phyloP scores from a whole-genome alignment of 345 rosid genomes.

The Linum trigynum region DNA sequence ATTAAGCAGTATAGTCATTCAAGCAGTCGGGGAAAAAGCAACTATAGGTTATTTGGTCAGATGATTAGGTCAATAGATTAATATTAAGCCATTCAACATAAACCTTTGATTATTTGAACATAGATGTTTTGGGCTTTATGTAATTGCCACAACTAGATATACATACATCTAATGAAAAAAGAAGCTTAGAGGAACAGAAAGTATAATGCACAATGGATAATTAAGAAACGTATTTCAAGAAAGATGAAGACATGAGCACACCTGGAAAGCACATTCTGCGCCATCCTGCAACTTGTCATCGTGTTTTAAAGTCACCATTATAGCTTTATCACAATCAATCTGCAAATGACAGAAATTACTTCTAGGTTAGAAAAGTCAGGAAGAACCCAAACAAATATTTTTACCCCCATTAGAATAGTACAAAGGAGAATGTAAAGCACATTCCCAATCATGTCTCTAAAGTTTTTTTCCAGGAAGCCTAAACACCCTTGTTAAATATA shows the following conservation, averaged over 20 bases:
- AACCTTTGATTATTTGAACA: not conserved
- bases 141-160: not conserved
- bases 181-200: not conserved
- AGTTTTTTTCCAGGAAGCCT: no score
- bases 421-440: no score
- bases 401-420: no score
- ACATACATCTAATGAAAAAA: not conserved
- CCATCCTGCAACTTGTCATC: constrained; percentile 96
- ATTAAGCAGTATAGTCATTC: no score
- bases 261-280: constrained; percentile 92
- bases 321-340: constrained; percentile 88
- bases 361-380: constrained; percentile 11
- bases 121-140: not conserved
- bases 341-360: constrained; percentile 28
- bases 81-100: not conserved
- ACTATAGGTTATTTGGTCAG: no score
- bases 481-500: no score
- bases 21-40: no score
- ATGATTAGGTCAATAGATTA: no score
- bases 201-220: not conserved
- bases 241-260: constrained; percentile 16
- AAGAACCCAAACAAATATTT: not conserved
- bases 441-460: no score
- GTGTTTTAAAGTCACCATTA: constrained; percentile 86
- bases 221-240: not conserved